Evolutionary conservation across 192 early-diverging fungal species (phyloP).

Genomic region (Coemansia nantahalensis): DNA sequence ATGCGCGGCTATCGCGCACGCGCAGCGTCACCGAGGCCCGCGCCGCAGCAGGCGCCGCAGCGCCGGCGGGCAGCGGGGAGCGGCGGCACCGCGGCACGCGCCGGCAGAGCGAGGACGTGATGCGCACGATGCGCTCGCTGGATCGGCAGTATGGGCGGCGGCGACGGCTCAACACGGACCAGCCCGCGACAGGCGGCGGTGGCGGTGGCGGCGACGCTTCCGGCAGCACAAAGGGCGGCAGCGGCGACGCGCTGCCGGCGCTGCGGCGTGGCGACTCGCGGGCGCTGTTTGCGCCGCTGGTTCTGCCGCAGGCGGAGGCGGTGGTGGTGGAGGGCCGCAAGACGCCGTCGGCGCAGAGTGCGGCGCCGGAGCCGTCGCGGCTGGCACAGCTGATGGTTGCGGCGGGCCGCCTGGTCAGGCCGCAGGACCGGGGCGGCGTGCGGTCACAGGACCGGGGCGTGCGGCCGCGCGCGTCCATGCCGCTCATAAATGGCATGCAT

Average conservation of each 20-base stretch:
- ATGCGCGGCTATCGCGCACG: no score
- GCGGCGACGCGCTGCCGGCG: background rate
- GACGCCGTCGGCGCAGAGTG: background rate
- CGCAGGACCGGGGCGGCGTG: constrained; percentile 1
- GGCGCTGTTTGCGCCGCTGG: constrained; percentile 36
- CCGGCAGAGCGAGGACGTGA: constrained; percentile 39
- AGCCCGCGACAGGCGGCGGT: constrained; percentile 1
- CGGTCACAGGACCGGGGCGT: constrained; percentile 7
- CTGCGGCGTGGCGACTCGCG: constrained; percentile 34
- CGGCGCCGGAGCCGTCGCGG: constrained; percentile 11
- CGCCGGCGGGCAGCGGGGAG: background rate
- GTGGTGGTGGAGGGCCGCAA: background rate
- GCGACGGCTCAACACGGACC: constrained; percentile 45
- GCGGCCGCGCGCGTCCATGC: constrained; percentile 51
- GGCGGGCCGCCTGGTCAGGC: constrained; percentile 13
- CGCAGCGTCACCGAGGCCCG: no score
- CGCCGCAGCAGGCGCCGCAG: no score
- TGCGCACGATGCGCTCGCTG: constrained; percentile 51
- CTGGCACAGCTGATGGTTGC: constrained; percentile 30
- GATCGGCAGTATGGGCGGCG: constrained; percentile 48
- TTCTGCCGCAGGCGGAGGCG: constrained; percentile 11
- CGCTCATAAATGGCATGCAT: constrained; percentile 23
- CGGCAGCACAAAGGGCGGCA: background rate
- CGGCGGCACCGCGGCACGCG: constrained; percentile 20
- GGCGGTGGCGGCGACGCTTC: background rate